Evolutionary conservation across 2,329 filamentous ascomycete genomes (phyloP).

Genomic region (Diplocarpon rosae): DNA sequence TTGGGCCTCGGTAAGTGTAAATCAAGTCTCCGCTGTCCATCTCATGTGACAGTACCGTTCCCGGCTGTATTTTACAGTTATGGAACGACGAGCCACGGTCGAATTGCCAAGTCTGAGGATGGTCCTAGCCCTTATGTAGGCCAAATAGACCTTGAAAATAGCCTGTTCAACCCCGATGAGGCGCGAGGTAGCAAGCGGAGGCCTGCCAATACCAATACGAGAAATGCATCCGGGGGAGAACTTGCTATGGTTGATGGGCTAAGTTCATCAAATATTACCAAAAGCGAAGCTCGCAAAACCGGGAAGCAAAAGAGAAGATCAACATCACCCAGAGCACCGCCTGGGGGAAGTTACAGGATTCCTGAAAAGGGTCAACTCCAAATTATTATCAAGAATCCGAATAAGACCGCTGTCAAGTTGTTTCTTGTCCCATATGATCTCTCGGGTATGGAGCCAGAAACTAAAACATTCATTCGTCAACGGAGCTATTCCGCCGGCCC

Average conservation of each 20-base stretch:
- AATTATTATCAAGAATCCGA: constrained; percentile 95
- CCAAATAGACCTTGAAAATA: constrained; percentile 80
- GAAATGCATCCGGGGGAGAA: constrained; percentile 14
- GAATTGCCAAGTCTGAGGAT: constrained; percentile 54
- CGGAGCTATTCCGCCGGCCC: constrained; percentile 84
- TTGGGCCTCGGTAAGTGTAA: constrained; percentile 85
- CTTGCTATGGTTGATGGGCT: constrained; percentile 17
- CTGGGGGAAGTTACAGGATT: constrained; percentile 86
- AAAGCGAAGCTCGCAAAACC: constrained; percentile 32
- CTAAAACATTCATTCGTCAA: constrained; percentile 92
- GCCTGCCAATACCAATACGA: constrained; percentile 18
- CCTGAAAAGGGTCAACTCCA: constrained; percentile 90
- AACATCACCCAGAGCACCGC: constrained; percentile 54
- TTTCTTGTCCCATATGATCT: constrained; percentile 92
- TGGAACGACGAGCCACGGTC: constrained; percentile 51
- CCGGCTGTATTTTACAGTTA: constrained; percentile 96
- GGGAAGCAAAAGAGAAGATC: constrained; percentile 51
- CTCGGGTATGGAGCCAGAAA: constrained; percentile 81
- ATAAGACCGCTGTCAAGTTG: constrained; percentile 94
- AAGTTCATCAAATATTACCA: constrained; percentile 16
- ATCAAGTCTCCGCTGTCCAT: constrained; percentile 69
- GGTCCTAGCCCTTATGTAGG: constrained; percentile 95
- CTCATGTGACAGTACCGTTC: constrained; percentile 84
- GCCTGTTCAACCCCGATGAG: constrained; percentile 44
- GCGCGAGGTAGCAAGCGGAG: constrained; percentile 32